phyloP scores from a whole-genome alignment of 2,329 filamentous ascomycete species.

The Hypomyces perniciosus region DNA sequence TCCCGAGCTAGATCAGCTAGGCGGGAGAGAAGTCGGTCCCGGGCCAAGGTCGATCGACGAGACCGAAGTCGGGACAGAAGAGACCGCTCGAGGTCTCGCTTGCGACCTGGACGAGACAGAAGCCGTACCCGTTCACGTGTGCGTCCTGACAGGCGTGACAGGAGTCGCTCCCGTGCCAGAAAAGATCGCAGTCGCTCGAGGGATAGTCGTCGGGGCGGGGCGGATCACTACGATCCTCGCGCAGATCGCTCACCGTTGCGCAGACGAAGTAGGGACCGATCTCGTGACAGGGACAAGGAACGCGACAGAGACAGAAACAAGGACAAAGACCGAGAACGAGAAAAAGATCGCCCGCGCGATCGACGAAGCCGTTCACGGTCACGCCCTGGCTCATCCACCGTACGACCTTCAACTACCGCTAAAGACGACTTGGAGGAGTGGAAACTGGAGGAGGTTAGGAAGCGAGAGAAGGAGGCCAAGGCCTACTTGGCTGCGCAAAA shows the following conservation, averaged over 20 bases:
- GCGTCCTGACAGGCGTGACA: slow-evolving; percentile 29
- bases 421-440: slow-evolving; percentile 49
- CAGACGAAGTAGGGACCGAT: slow-evolving; percentile 23
- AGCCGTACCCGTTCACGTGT: slow-evolving; percentile 27
- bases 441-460: slow-evolving; percentile 57
- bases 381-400: slow-evolving; percentile 29
- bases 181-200: slow-evolving; percentile 19
- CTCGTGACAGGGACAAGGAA: slow-evolving; percentile 18
- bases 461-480: slow-evolving; percentile 58
- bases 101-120: slow-evolving; percentile 24
- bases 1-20: slow-evolving; percentile 30
- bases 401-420: slow-evolving; percentile 33
- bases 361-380: slow-evolving; percentile 42
- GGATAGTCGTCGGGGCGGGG: slow-evolving; percentile 17
- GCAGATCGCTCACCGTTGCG: slow-evolving; percentile 18
- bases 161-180: slow-evolving; percentile 16
- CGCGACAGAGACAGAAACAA: slow-evolving; percentile 20
- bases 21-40: slow-evolving; percentile 34
- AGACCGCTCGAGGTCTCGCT: slow-evolving; percentile 22
- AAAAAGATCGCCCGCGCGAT: slow-evolving; percentile 24
- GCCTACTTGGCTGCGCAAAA: slow-evolving; percentile 57
- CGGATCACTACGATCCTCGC: slow-evolving; percentile 18
- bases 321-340: slow-evolving; percentile 21
- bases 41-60: slow-evolving; percentile 24
- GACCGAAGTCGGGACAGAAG: slow-evolving; percentile 28